A percentile compares a stretch with the other conserved stretches of the same genome.
These are phyloP conservation scores for Sordaria brevicollis DNA, from an alignment of 495 filamentous ascomycete species.

Conservation along the genomic window DNA sequence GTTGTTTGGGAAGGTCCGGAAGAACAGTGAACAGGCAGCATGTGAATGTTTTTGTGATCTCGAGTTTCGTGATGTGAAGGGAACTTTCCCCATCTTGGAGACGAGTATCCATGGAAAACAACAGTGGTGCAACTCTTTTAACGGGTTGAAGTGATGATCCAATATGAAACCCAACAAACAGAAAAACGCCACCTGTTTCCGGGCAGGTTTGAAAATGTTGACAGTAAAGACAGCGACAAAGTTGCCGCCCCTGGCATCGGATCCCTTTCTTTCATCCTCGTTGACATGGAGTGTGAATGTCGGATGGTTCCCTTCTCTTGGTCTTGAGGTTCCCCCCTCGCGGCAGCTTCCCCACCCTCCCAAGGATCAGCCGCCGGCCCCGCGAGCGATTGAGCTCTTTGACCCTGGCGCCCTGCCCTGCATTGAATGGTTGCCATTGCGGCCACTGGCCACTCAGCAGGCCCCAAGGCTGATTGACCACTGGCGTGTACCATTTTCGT, in stretches of 20 bases:
- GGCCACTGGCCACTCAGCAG: neutral
- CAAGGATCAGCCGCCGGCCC: neutral
- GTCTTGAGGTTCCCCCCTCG: too few species aligned
- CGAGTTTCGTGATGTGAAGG: neutral
- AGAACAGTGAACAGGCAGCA: neutral
- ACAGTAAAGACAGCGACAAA: too few species aligned
- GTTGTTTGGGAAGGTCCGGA: neutral
- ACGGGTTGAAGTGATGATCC: neutral
- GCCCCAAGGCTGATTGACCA: slow-evolving; percentile 5
- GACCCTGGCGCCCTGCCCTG: neutral
- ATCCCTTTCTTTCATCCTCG: neutral
- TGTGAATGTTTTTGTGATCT: neutral
- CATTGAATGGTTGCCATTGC: neutral
- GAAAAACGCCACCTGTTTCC: neutral
- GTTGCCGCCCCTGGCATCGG: neutral
- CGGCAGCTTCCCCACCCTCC: neutral
- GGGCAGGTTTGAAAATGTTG: neutral
- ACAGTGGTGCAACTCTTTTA: neutral
- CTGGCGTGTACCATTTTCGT: neutral
- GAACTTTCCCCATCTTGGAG: neutral
- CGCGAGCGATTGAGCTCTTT: neutral
- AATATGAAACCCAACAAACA: neutral
- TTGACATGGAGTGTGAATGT: neutral
- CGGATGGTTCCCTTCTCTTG: neutral
- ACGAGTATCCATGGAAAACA: neutral